Conservation (phyloP, 2,329 filamentous ascomycete species). For the Mycosphaerelloides madeirae region DNA sequence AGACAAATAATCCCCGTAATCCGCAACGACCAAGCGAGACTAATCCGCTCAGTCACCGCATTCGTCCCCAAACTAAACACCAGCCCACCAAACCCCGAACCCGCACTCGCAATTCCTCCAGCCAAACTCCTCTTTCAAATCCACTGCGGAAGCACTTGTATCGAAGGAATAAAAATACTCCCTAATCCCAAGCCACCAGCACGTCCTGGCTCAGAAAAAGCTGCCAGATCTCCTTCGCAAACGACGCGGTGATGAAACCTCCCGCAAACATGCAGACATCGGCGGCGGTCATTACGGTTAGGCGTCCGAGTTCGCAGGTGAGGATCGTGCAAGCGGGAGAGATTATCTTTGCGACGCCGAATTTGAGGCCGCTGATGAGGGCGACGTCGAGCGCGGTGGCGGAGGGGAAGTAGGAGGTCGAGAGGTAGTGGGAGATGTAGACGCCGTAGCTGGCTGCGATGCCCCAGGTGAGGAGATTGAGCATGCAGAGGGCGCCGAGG, state of each 20-base stretch:
- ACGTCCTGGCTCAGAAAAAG: no score
- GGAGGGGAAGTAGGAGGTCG: conserved; percentile 32
- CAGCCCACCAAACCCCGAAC: no score
- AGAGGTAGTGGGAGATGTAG: conserved; percentile 43
- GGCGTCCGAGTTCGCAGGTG: conserved; percentile 25
- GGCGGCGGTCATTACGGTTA: conserved; percentile 31
- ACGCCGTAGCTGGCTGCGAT: conserved; percentile 37
- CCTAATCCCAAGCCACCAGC: no score
- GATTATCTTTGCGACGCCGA: conserved; percentile 34
- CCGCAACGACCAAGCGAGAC: no score
- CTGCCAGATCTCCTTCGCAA: conserved; percentile 30
- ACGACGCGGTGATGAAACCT: conserved; percentile 37
- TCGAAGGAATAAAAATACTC: no score
- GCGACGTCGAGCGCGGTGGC: conserved; percentile 38
- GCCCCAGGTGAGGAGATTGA: conserved; percentile 34
- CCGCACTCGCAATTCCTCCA: no score
- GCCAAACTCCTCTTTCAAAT: no score
- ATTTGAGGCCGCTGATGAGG: conserved; percentile 39
- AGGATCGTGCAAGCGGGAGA: conserved; percentile 33
- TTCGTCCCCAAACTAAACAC: no score
- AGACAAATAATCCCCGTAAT: no score
- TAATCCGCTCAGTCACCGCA: no score
- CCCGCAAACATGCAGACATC: conserved; percentile 31
- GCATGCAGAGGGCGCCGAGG: conserved; percentile 23
- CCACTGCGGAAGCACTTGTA: no score